Evolutionary conservation across 805 yeast species (phyloP).

Genomic region (Tetrapisispora fleetii): DNA sequence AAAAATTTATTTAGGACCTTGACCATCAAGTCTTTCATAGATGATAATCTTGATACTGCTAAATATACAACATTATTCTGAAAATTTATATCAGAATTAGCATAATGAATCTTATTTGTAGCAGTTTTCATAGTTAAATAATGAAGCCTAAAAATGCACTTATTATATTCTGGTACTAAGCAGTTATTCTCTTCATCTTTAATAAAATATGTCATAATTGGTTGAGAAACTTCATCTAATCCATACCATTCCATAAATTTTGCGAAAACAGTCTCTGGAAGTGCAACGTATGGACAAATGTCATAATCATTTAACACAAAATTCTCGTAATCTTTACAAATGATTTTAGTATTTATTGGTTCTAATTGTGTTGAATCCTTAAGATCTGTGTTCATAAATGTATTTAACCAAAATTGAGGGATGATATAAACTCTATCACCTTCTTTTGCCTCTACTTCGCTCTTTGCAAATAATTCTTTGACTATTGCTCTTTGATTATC

Average conservation of each 20-base stretch:
- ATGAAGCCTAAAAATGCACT: conserved; percentile 31
- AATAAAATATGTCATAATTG: conserved; percentile 32
- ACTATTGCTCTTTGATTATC: conserved; percentile 16
- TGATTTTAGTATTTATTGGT: conserved; percentile 36
- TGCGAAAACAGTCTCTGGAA: conserved; percentile 38
- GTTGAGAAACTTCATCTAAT: conserved; percentile 29
- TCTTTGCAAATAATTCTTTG: conserved; percentile 7
- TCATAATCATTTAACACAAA: conserved; percentile 29
- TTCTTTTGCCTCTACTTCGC: conserved; percentile 24
- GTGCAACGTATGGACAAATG: conserved; percentile 24
- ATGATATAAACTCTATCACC: conserved; percentile 43
- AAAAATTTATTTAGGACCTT: conserved; percentile 15
- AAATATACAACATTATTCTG: conserved; percentile 19
- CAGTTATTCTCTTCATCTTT: conserved; percentile 19
- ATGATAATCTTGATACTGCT: conserved; percentile 28
- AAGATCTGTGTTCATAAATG: conserved; percentile 30
- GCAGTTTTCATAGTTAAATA: conserved; percentile 15
- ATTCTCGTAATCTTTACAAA: conserved; percentile 39
- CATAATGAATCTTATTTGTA: conserved; percentile 3
- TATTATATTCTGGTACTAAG: conserved; percentile 29
- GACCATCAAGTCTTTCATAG: conserved; percentile 21
- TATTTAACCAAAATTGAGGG: conserved; percentile 37
- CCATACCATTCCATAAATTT: conserved; percentile 48
- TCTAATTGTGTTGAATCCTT: conserved; percentile 31
- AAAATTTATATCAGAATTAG: conserved; percentile 4